phyloP scores from a whole-genome alignment of 1,139 yeast genomes.

The Hansenula sp. region DNA sequence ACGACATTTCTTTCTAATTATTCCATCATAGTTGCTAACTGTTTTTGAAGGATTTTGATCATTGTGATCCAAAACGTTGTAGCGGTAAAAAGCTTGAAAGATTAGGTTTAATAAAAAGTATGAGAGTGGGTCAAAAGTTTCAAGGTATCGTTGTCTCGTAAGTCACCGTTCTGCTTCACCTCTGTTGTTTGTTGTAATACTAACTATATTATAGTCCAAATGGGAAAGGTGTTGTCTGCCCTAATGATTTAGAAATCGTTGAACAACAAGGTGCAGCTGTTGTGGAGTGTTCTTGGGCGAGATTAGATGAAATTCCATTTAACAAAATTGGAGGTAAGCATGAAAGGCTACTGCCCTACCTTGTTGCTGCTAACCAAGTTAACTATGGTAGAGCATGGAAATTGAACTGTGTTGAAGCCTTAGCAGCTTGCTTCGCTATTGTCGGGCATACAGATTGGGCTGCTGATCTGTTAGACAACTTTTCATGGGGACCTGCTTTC shows the following conservation, averaged over 20 bases:
- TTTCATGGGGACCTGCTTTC: constrained; percentile 92
- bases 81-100: constrained; percentile 93
- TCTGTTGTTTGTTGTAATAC: too few species aligned
- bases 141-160: constrained; percentile 80
- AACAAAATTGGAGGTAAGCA: constrained; percentile 86
- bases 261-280: constrained; percentile 89
- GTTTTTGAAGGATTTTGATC: constrained; percentile 64
- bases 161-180: constrained; percentile 5
- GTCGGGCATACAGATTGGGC: constrained; percentile 95
- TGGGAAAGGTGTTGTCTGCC: constrained; percentile 89
- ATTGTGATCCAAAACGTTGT: constrained; percentile 97
- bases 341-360: constrained; percentile 83
- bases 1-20: too few species aligned
- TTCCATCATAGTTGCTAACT: background rate
- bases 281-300: constrained; percentile 98
- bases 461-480: constrained; percentile 62
- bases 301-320: constrained; percentile 94
- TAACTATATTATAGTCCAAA: constrained; percentile 48
- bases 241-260: constrained; percentile 75
- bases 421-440: constrained; percentile 96
- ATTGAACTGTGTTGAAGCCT: constrained; percentile 92
- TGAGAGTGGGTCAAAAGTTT: constrained; percentile 89
- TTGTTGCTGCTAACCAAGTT: constrained; percentile 96
- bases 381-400: constrained; percentile 97
- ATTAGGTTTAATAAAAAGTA: constrained; percentile 71